Evolutionary conservation across 2,329 filamentous ascomycete genomes (phyloP), one percentile per base, ranked within the genome.

Genomic region (Aspergillus transmontanensis): DNA sequence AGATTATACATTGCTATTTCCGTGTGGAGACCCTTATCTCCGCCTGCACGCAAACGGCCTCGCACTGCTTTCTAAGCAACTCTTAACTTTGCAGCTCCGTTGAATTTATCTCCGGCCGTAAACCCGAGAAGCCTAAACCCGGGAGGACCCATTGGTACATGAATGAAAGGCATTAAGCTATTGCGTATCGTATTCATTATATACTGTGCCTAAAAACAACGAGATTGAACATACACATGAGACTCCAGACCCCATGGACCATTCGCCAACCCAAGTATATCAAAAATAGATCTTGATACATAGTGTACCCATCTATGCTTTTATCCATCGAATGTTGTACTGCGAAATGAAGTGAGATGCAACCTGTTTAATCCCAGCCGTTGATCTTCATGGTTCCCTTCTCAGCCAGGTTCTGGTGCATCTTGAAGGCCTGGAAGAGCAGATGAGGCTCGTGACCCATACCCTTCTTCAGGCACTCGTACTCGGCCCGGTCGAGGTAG

Each of bases 371-470:
- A 59, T 80, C 77, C 89, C 90, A 93, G 67, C 82, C 86, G 72
- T 86, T 84, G 68, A 94, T 85, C 88, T 94, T 94, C 93, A 96
- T 96, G 70, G 91, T 95, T 28, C 93, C 93, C 77, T 94, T 87
- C 82, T 94, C 89, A 62, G 87, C 81, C 64, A 96, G 79, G 67
- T 93, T 91, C 84, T 89, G 89, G 81, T 96, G 93, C 89, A 96
- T 91, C 78, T 96, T 92, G 77, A 96, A 96, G 54, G 86, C 84
- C 80, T 96, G 91, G 85, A 89, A 96, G 66, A 96, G 83, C 75
- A 96, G 80, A 78, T 96, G 93, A 30, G 93, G 93, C 84, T 96
- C 91, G 79, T 96, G 93, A 23, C 92, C 92, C 92, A 90, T 92
- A 23, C 92, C 93, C 85, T 93, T 94, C 78, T 85, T 86, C 77